Conservation (phyloP, 345 rosid genomes). For the Noccaea bulbosa region DNA sequence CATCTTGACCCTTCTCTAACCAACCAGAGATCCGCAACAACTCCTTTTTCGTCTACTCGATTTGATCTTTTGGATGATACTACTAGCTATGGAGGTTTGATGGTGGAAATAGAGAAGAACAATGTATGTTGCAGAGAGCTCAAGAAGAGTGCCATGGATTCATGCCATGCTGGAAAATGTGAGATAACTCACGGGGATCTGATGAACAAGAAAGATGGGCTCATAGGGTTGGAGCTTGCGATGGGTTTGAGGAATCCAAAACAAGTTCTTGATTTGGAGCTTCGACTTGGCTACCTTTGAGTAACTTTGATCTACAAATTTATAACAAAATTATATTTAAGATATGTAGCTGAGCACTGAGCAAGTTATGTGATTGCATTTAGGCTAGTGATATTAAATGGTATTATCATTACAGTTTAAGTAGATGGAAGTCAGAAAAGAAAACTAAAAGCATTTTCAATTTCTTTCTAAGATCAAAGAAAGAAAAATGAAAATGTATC, state of each 20-base stretch:
- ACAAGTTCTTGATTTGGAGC: conserved; percentile 68
- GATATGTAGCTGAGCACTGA: conserved; percentile 28
- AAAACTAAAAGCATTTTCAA: background rate
- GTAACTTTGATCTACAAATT: background rate
- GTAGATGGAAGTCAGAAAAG: conserved; percentile 3
- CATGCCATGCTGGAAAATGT: conserved; percentile 30
- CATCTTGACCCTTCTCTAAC: conserved; percentile 23
- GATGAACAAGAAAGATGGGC: conserved; percentile 44
- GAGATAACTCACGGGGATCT: conserved; percentile 41
- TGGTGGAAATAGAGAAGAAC: conserved; percentile 41
- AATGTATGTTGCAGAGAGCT: conserved; percentile 41
- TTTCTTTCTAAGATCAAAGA: background rate
- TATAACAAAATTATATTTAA: background rate
- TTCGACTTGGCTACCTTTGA: conserved; percentile 60
- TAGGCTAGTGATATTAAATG: conserved; percentile 31
- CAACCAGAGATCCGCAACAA: conserved; percentile 36
- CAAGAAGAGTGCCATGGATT: conserved; percentile 34
- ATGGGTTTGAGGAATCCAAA: conserved; percentile 50
- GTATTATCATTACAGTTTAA: conserved; percentile 11
- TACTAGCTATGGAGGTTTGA: conserved; percentile 37
- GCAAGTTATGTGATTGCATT: conserved; percentile 36
- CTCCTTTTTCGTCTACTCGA: conserved; percentile 24
- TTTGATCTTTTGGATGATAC: conserved; percentile 21
- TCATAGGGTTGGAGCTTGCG: conserved; percentile 55
- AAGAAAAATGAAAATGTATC: background rate